A percentile compares a stretch with the other conserved stretches of the same genome.
phyloP scores from a whole-genome alignment of 2,329 filamentous ascomycete species.

The Aspergillaceae sp. region DNA sequence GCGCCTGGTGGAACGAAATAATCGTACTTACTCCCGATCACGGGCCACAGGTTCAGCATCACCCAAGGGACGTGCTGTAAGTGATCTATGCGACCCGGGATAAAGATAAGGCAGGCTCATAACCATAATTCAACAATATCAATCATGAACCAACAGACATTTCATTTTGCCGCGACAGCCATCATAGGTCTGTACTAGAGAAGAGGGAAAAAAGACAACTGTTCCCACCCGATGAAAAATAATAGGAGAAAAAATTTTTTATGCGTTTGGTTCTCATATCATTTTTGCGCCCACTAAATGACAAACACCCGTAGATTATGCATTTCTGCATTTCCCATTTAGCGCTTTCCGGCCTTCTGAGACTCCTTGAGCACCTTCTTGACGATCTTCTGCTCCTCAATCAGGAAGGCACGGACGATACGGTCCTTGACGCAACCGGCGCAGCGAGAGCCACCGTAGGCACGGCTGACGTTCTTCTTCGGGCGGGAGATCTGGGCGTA shows the following conservation, averaged over 20 bases:
- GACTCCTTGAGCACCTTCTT: conserved; percentile 99
- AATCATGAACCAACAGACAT: too few relatives aligned
- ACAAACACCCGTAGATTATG: conserved; percentile 23
- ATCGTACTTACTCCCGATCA: too few relatives aligned
- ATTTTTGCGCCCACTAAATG: conserved; percentile 27
- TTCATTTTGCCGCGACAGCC: too few relatives aligned
- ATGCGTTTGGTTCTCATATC: conserved; percentile 2
- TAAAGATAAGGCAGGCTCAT: too few relatives aligned
- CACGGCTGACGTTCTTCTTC: conserved; percentile 98
- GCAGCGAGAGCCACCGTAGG: conserved; percentile 97
- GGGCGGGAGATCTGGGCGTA: conserved; percentile 95
- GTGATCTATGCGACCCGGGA: too few relatives aligned
- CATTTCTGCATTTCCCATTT: conserved; percentile 16
- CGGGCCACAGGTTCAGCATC: too few relatives aligned
- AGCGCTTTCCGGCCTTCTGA: conserved; percentile 52
- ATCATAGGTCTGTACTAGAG: neutral
- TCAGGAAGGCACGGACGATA: conserved; percentile 95
- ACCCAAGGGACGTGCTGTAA: too few relatives aligned
- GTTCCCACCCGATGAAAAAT: conserved; percentile 18
- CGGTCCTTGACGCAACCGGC: conserved; percentile 97
- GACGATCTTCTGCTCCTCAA: conserved; percentile 99
- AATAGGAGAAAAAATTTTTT: neutral
- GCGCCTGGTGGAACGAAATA: too few relatives aligned
- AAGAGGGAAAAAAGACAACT: conserved; percentile 17
- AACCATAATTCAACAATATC: too few relatives aligned